Conservation (phyloP, 2,329 filamentous ascomycete species). For the Penicillium sp. region DNA sequence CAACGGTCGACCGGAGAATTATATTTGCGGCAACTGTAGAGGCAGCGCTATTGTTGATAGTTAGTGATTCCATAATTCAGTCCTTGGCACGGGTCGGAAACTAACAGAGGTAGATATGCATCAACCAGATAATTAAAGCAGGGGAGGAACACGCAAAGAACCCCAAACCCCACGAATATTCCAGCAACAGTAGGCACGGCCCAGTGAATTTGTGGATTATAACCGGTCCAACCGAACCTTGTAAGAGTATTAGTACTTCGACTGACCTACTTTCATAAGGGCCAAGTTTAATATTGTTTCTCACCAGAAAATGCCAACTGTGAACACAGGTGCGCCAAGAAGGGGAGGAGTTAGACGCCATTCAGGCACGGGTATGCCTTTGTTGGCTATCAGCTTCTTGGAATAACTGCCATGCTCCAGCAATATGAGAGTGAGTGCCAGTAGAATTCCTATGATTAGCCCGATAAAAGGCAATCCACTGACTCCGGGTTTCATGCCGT, state of each 20-base stretch:
- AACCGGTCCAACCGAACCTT: slow-evolving; percentile 38
- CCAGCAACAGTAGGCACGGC: slow-evolving; percentile 27
- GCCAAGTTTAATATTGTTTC: neutral
- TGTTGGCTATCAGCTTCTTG: slow-evolving; percentile 27
- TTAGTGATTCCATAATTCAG: neutral
- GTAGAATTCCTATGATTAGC: slow-evolving; percentile 28
- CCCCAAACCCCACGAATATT: slow-evolving; percentile 32
- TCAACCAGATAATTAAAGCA: slow-evolving; percentile 42
- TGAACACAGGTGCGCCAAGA: slow-evolving; percentile 35
- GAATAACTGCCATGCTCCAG: slow-evolving; percentile 29
- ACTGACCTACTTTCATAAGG: neutral
- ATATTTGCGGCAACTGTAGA: slow-evolving; percentile 41
- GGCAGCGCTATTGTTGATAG: slow-evolving; percentile 28
- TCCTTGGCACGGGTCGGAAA: neutral
- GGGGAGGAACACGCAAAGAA: slow-evolving; percentile 34
- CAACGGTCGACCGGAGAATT: slow-evolving; percentile 37
- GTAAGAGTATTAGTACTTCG: neutral
- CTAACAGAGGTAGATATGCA: slow-evolving; percentile 41
- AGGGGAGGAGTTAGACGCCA: slow-evolving; percentile 32
- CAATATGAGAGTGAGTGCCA: slow-evolving; percentile 28
- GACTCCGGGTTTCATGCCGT: slow-evolving; percentile 34
- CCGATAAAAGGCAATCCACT: slow-evolving; percentile 37
- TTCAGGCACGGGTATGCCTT: slow-evolving; percentile 27
- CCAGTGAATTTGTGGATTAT: slow-evolving; percentile 31
- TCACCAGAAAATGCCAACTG: slow-evolving; percentile 40